Base-by-base conservation (phyloP, 1,284 basidiomycete species). In the Ceratobasidium papillatum region DNA sequence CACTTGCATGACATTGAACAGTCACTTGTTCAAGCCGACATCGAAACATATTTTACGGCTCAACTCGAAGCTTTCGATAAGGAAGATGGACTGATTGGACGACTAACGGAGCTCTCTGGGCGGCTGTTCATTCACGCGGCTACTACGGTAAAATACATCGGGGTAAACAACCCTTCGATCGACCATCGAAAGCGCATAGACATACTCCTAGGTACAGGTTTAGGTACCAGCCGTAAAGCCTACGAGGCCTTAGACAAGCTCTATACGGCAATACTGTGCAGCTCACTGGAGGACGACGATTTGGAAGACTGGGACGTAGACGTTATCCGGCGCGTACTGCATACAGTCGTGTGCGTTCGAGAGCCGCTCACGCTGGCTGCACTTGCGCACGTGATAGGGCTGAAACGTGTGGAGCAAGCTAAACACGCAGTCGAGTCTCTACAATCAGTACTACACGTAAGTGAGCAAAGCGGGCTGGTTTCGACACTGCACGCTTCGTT, bases 1-100 rank as follows among this genome's bases (percentile, higher is more conserved):
- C 51, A 68, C 32, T n/a, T 68, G 17, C 65, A 68, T 22, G 51
- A 68, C 7, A 56, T 68, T 17, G 65, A 68, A 36, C 11, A 52
- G 51, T 68, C 65, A 43, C 36, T 69, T 1, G 66, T 69, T 1
- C 51, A 32, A 5, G 66, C 66, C 19, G 66, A 69, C 43, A 69
- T 69, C 22, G 25, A 56, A 30, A 25, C 25, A 9, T 69, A 69
- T 34, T 22, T 69, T 1, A 58, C 3, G 5, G n/a, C n/a, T 11
- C 52, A 69, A 27, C 54, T 69, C 2, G 25, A 19, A 1, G n/a
- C 36, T 12, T 19, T 62, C 2, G 32, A 30, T 34, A 19, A 38
- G 8, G 7, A 22, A 9, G 7, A 54, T 0, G 32, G 22, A 54
- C 27, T 54, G 34, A 27, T 66, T 4, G 1, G 25, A 17, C 1